These are phyloP conservation scores for Pseudogymnoascus sp. DNA, from an alignment of 2,329 filamentous ascomycete genomes.

Conservation along the genomic window DNA sequence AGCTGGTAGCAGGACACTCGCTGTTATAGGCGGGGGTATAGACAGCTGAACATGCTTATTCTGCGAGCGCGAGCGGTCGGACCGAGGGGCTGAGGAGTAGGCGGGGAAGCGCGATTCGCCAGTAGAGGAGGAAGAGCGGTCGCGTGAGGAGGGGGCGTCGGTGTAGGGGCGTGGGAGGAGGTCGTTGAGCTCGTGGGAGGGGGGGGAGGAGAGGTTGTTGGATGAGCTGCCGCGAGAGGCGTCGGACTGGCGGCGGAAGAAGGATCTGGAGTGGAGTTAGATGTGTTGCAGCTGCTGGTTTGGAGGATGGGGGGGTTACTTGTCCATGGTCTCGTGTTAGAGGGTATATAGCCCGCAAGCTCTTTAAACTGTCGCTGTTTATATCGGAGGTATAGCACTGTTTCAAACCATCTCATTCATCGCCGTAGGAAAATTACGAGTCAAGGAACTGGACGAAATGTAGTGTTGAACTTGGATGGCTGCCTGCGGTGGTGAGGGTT, in stretches of 20 bases:
- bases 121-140: background rate
- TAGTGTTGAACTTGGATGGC: background rate
- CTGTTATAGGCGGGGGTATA: slow-evolving; percentile 9
- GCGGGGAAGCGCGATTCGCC: background rate
- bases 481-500: background rate
- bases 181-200: background rate
- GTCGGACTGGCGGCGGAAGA: background rate
- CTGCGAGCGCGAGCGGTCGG: background rate
- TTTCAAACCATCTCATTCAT: background rate
- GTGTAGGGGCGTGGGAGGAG: background rate
- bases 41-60: background rate
- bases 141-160: background rate
- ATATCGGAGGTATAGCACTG: background rate
- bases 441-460: background rate
- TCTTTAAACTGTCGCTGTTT: background rate
- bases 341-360: background rate
- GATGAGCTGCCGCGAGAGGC: background rate
- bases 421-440: background rate
- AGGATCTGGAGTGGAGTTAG: background rate
- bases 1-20: slow-evolving; percentile 9
- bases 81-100: background rate
- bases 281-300: background rate
- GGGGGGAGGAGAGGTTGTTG: background rate
- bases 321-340: background rate
- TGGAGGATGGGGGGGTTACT: background rate